Conservation (phyloP, 305 asterid genomes). For the Withania somnifera region DNA sequence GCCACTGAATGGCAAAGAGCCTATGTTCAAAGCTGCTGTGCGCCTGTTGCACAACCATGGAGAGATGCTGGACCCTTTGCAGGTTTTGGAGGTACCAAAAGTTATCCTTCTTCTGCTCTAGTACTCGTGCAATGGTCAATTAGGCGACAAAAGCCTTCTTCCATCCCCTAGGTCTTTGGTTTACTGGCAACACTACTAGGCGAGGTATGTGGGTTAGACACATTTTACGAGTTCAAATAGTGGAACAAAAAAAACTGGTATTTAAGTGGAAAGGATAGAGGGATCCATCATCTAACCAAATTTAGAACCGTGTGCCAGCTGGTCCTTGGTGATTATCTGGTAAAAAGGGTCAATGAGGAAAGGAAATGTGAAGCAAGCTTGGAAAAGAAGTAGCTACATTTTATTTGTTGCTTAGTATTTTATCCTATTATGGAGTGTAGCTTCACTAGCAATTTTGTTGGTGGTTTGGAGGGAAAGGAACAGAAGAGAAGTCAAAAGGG, state of each 20-base stretch:
- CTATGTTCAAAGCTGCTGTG: conserved; percentile 88
- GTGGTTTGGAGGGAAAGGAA: neutral
- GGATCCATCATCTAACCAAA: neutral
- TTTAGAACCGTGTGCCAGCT: neutral
- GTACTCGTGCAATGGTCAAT: neutral
- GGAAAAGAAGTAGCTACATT: neutral
- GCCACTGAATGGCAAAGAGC: conserved; percentile 82
- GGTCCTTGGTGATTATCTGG: neutral
- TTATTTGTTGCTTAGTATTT: neutral
- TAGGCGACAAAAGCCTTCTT: neutral
- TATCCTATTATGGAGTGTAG: neutral
- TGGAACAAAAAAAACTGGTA: neutral
- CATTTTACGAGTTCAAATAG: neutral
- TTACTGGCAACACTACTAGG: neutral
- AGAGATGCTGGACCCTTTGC: conserved; percentile 78
- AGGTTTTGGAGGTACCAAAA: conserved; percentile 64
- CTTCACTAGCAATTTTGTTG: neutral
- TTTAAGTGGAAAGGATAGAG: neutral
- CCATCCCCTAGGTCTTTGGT: neutral
- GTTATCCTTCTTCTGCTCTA: neutral
- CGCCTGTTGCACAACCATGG: conserved; percentile 94
- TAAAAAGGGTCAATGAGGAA: neutral
- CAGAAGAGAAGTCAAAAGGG: neutral
- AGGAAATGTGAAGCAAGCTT: neutral
- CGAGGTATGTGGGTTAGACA: neutral